phyloP scores from a whole-genome alignment of 805 yeast species.

The Lipomyces chichibuensis region DNA sequence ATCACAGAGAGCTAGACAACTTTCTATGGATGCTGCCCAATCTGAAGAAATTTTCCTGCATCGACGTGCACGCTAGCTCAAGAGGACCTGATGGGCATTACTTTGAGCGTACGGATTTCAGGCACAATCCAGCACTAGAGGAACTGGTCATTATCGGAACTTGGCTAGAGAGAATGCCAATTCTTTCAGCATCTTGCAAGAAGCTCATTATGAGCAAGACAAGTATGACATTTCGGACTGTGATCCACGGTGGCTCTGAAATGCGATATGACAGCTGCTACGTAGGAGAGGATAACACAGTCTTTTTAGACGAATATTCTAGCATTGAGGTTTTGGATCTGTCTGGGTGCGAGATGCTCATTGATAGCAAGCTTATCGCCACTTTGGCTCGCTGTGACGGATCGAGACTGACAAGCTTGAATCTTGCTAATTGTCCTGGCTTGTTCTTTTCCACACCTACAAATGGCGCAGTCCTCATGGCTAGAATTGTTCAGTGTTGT shows the following conservation, averaged over 20 bases:
- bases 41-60: slow-evolving; percentile 8
- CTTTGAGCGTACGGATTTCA: slow-evolving; percentile 21
- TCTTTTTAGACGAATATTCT: slow-evolving; percentile 12
- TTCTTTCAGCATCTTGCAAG: slow-evolving; percentile 11
- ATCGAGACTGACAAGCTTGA: slow-evolving; percentile 8
- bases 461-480: slow-evolving; percentile 12
- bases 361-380: slow-evolving; percentile 15
- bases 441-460: slow-evolving; percentile 12
- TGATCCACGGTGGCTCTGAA: slow-evolving; percentile 7
- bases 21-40: slow-evolving; percentile 15
- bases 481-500: slow-evolving; percentile 13
- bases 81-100: slow-evolving; percentile 10
- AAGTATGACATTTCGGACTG: slow-evolving; percentile 14
- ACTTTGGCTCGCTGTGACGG: slow-evolving; percentile 15
- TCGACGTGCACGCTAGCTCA: slow-evolving; percentile 20
- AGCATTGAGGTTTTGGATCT: slow-evolving; percentile 1
- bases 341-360: slow-evolving; percentile 19
- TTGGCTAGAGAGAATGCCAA: slow-evolving; percentile 26
- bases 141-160: slow-evolving; percentile 8
- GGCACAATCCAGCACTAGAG: slow-evolving; percentile 5
- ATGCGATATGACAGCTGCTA: slow-evolving; percentile 17
- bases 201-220: slow-evolving; percentile 9
- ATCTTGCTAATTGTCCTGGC: slow-evolving; percentile 15
- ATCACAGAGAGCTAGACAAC: slow-evolving; percentile 15
- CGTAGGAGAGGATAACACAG: slow-evolving; percentile 12